These are phyloP conservation scores for Paracoccidioides brasiliensis DNA, from an alignment of 2,329 filamentous ascomycete genomes.

Conservation along the genomic window DNA sequence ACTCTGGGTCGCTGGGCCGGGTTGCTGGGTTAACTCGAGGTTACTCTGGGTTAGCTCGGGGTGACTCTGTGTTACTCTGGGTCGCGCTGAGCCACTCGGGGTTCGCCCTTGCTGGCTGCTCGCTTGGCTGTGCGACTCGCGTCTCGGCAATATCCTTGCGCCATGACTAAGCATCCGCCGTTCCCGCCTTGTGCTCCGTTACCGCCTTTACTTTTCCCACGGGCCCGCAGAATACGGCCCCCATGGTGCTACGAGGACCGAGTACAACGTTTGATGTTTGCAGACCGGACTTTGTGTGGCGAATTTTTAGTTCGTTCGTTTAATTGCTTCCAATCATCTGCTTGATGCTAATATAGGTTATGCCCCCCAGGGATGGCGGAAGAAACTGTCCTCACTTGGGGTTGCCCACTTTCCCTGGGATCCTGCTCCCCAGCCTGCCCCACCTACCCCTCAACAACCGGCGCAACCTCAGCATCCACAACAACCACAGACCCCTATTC, in stretches of 20 bases:
- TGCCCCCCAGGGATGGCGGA: conserved; percentile 68
- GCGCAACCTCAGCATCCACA: conserved; percentile 21
- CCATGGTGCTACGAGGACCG: neutral
- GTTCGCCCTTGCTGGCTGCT: neutral
- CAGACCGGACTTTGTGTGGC: neutral
- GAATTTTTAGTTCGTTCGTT: neutral
- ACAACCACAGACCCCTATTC: conserved; percentile 27
- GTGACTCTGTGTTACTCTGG: conserved; percentile 1
- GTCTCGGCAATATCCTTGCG: neutral
- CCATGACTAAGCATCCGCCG: conserved; percentile 7
- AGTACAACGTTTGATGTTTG: neutral
- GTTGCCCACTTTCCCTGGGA: conserved; percentile 94
- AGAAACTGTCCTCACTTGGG: conserved; percentile 70
- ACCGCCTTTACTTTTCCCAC: neutral
- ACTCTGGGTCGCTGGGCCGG: no score
- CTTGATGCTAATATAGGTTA: neutral
- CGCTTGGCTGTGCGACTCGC: neutral
- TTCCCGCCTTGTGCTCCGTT: neutral
- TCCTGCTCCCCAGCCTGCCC: conserved; percentile 56
- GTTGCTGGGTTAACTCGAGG: neutral
- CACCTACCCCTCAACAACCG: conserved; percentile 21
- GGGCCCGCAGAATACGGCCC: neutral
- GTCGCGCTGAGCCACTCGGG: no score
- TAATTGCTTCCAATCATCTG: neutral
- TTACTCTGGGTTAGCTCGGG: conserved; percentile 2